Evolutionary conservation across 2,329 filamentous ascomycete genomes (phyloP), one percentile per base, ranked within the genome.

Genomic region (Zymoseptoria tritici): DNA sequence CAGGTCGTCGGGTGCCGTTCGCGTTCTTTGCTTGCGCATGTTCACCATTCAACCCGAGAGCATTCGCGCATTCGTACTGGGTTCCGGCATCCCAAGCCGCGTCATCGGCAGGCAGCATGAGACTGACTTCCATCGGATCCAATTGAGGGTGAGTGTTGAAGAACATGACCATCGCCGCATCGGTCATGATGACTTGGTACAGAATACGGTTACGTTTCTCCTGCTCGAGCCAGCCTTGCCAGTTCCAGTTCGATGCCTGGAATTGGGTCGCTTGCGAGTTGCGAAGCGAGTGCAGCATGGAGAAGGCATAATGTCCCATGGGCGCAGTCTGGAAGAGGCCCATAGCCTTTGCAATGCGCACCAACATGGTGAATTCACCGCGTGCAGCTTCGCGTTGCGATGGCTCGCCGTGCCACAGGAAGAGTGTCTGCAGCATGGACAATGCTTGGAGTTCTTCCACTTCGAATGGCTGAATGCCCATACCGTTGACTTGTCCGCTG

Each of bases 31-130:
- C 76, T 50, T 86, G 84, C 20, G 79, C 78, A 11, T 79, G 76
- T 1, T 79, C 71, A 3, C 87, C 87, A 58, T 82, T 77, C 1
- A 91, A 72, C 4, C 87, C 86, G 3, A 91, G 75, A 6, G 86
- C 84, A 63, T 83, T 79, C 21, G 84, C 85, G 70, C 87, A 91
- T 46, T 85, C 81, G 16, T 79, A 72, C 4, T 78, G 73, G 49
- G 79, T 81, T 31, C 75, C 77, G 3, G 88, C 87, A 66, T 90
- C 87, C 87, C 88, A 91, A 2, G 85, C 84, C 16, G 85, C 85
- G 72, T 91, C 88, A 66, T 91, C 87, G 13, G 83, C 81, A 8
- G 88, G 88, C 5, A 91, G 75, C n/a, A 87, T 86, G 46, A 90
- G 72, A 29, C 80, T 78, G 55, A 90, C 79, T 65, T 90, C 86